A percentile compares a stretch with the other conserved stretches of the same genome.
Evolutionary conservation across 2,329 filamentous ascomycete genomes (phyloP).

Genomic region (Cercospora zeina): DNA sequence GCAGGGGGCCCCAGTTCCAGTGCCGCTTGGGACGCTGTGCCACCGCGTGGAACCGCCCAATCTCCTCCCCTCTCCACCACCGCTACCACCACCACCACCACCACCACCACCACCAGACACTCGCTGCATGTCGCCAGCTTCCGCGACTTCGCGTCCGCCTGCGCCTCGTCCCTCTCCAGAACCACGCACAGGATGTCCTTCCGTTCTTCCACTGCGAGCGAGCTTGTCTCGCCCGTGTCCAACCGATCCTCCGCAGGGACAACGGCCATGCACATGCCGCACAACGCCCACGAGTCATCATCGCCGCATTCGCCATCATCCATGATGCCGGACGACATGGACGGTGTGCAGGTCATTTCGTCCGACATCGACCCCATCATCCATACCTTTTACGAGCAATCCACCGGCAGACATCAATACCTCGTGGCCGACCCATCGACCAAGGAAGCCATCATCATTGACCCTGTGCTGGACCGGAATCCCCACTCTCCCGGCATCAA

Average conservation of each 20-base stretch:
- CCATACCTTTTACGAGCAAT: conserved; percentile 42
- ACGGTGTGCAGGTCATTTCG: conserved; percentile 13
- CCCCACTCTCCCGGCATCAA: conserved; percentile 45
- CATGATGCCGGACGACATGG: background rate
- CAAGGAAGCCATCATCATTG: conserved; percentile 57
- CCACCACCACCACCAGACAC: conserved; percentile 1
- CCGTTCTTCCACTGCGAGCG: background rate
- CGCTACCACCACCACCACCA: no score
- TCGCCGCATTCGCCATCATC: background rate
- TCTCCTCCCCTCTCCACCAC: background rate
- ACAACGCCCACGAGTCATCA: background rate
- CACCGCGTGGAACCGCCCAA: conserved; percentile 12
- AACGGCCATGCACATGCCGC: conserved; percentile 8
- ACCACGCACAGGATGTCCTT: conserved; percentile 10
- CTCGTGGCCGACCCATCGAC: conserved; percentile 58
- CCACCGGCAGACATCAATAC: conserved; percentile 61
- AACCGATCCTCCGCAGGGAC: background rate
- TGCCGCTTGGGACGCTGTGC: background rate
- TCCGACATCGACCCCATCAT: conserved; percentile 33
- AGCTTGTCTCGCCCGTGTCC: conserved; percentile 17
- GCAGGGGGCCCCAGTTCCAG: conserved; percentile 8
- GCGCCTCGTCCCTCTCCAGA: conserved; percentile 6
- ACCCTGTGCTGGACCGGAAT: conserved; percentile 60
- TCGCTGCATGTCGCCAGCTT: conserved; percentile 12
- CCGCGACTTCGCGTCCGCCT: conserved; percentile 2